Evolutionary conservation across 768 basidiomycete genomes (phyloP), one percentile per base, ranked within the genome.

Genomic region (Rhizopogon salebrosus): DNA sequence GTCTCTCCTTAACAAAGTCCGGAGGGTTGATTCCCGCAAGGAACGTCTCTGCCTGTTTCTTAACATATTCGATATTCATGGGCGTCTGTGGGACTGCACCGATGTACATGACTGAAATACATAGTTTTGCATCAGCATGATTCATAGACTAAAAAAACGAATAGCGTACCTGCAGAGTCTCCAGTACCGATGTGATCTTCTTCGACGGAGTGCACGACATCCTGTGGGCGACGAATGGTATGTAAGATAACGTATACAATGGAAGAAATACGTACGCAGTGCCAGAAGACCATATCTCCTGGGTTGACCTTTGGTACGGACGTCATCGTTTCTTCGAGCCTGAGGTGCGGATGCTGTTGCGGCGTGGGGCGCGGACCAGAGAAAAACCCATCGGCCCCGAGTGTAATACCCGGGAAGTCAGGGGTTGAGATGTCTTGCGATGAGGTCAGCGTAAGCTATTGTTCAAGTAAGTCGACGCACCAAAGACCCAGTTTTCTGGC

Each of bases 271-370:
- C 71, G 34, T 52, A 77, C 80, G 54, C 83, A 84, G 58, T 87
- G 85, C 85, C 88, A 89, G 68, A 85, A 89, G 4, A 88, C 85
- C 60, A 84, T 82, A 61, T 91, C 89, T 3, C 89, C 89, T 0
- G 89, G 88, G 48, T 75, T 72, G 6, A 91, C 88, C 55, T 75
- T 79, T 1, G 88, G 88, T 6, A 87, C 74, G 2, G 83, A 81
- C 23, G 80, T 80, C 85, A 91, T 89, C 1, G 82, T 82, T 48
- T 78, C 68, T 1, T 77, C 75, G 1, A 89, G 74, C 53, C 73
- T 71, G 48, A 91, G 71, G 62, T 92, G 85, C 6, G 89, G 89
- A 61, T 91, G 88, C 1, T 76, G 72, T 18, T 56, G 66, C 13
- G 80, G 73, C 10, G 76, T 85, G 9, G 82, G 81, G 22, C 61